Evolutionary conservation across 768 basidiomycete species (phyloP).

Genomic region (Russula sp.): DNA sequence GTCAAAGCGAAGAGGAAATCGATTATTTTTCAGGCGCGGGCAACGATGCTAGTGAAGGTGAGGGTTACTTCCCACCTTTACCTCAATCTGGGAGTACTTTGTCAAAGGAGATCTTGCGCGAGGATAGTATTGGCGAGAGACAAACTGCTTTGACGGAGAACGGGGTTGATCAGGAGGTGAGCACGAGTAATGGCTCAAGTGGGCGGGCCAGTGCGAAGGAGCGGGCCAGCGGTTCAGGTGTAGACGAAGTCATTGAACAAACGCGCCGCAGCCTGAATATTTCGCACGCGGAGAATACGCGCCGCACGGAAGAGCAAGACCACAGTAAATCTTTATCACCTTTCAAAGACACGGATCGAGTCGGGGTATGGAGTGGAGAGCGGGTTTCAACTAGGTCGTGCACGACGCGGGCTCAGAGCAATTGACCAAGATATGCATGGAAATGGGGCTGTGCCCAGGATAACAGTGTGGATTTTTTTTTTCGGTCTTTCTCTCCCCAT

Average conservation of each 20-base stretch:
- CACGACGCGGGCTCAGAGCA: constrained; percentile 6
- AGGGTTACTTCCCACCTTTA: constrained; percentile 47
- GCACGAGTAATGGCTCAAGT: constrained; percentile 7
- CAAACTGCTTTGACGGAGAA: constrained; percentile 9
- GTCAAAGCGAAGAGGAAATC: constrained; percentile 30
- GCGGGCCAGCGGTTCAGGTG: neutral
- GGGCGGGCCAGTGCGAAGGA: constrained; percentile 1
- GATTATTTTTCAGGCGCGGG: constrained; percentile 41
- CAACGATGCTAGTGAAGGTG: constrained; percentile 18
- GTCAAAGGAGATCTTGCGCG: constrained; percentile 34
- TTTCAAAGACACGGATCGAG: constrained; percentile 9
- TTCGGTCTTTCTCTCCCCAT: neutral
- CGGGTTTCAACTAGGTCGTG: constrained; percentile 3
- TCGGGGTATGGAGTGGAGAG: constrained; percentile 1
- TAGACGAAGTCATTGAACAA: constrained; percentile 16
- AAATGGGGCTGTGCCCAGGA: neutral
- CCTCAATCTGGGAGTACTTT: constrained; percentile 34
- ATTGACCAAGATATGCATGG: neutral
- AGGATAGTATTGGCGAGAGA: constrained; percentile 14
- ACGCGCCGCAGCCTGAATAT: constrained; percentile 8
- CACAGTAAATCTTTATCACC: neutral
- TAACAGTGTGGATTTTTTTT: neutral
- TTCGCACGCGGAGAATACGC: neutral
- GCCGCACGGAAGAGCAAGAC: constrained; percentile 2
- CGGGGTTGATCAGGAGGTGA: constrained; percentile 9